Conservation (phyloP, 495 filamentous ascomycete genomes). For the Hypoxylon perforatum region DNA sequence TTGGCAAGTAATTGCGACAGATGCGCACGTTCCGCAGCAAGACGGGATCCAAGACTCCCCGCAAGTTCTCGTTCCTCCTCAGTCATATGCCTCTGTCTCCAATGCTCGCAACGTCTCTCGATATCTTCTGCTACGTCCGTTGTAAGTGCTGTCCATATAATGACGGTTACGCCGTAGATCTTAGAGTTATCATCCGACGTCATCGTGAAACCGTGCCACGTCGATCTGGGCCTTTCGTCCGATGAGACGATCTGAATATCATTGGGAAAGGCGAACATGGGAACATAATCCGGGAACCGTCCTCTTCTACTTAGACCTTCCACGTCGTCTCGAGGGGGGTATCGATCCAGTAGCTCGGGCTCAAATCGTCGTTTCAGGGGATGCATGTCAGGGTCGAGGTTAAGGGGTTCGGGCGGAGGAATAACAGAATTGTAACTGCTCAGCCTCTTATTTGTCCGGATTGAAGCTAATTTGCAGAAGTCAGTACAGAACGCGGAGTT, state of each 20-base stretch:
- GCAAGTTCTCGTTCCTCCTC: slow-evolving; percentile 94
- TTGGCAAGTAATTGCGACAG: slow-evolving; percentile 86
- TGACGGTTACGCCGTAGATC: slow-evolving; percentile 90
- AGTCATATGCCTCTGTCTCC: slow-evolving; percentile 95
- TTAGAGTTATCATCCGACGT: slow-evolving; percentile 91
- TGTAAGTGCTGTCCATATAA: slow-evolving; percentile 91
- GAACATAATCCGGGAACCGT: slow-evolving; percentile 94
- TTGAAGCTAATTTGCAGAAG: slow-evolving; percentile 72
- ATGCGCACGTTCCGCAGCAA: slow-evolving; percentile 90
- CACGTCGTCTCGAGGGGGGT: slow-evolving; percentile 83
- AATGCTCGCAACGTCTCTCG: slow-evolving; percentile 91
- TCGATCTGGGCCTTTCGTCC: slow-evolving; percentile 90
- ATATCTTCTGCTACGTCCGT: slow-evolving; percentile 83
- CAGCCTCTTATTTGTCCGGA: slow-evolving; percentile 86
- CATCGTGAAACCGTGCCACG: slow-evolving; percentile 99
- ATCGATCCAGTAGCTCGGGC: slow-evolving; percentile 91
- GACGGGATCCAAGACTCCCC: slow-evolving; percentile 87
- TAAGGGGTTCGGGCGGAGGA: slow-evolving; percentile 88
- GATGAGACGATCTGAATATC: slow-evolving; percentile 96
- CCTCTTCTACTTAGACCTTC: slow-evolving; percentile 85
- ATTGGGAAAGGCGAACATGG: slow-evolving; percentile 99
- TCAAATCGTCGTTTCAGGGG: slow-evolving; percentile 94
- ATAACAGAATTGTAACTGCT: slow-evolving; percentile 99
- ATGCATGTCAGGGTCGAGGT: slow-evolving; percentile 92
- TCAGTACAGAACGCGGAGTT: slow-evolving; percentile 45